Evolutionary conservation across 2,329 filamentous ascomycete species (phyloP).

Genomic region (Dryadomyces quercus-mongolicae): DNA sequence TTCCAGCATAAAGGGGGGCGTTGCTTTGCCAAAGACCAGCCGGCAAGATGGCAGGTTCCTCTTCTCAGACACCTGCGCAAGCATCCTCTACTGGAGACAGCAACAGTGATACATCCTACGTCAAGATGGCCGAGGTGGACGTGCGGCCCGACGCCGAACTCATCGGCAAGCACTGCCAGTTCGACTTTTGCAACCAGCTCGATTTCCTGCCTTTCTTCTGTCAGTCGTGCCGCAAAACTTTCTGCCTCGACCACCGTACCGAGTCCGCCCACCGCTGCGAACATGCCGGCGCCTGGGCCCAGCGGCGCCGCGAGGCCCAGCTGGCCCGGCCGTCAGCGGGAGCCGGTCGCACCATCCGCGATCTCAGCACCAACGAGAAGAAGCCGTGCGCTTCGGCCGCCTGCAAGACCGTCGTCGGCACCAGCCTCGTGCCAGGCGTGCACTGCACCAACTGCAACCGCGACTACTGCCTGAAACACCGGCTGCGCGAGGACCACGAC

Average conservation of each 20-base stretch:
- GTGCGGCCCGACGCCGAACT: conserved; percentile 44
- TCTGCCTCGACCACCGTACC: conserved; percentile 86
- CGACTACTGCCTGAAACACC: conserved; percentile 67
- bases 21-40: conserved; percentile 12
- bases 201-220: conserved; percentile 95
- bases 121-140: conserved; percentile 55
- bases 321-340: conserved; percentile 41
- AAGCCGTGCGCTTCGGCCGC: conserved; percentile 54
- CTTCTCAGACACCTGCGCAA: neutral
- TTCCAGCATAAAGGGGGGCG: neutral
- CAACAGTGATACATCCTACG: conserved; percentile 40
- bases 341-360: conserved; percentile 39
- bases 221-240: conserved; percentile 74
- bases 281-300: conserved; percentile 50
- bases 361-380: conserved; percentile 33
- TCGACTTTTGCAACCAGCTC: conserved; percentile 82
- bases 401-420: conserved; percentile 63
- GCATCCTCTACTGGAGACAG: conserved; percentile 20
- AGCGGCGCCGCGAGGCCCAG: conserved; percentile 40
- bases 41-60: conserved; percentile 34
- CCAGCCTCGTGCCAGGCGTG: conserved; percentile 52
- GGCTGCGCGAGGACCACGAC: conserved; percentile 69
- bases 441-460: conserved; percentile 62
- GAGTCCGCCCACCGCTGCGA: conserved; percentile 67
- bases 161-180: conserved; percentile 84